phyloP scores from a whole-genome alignment of 2,329 filamentous ascomycete genomes.

The Sordariomycetes sp. region DNA sequence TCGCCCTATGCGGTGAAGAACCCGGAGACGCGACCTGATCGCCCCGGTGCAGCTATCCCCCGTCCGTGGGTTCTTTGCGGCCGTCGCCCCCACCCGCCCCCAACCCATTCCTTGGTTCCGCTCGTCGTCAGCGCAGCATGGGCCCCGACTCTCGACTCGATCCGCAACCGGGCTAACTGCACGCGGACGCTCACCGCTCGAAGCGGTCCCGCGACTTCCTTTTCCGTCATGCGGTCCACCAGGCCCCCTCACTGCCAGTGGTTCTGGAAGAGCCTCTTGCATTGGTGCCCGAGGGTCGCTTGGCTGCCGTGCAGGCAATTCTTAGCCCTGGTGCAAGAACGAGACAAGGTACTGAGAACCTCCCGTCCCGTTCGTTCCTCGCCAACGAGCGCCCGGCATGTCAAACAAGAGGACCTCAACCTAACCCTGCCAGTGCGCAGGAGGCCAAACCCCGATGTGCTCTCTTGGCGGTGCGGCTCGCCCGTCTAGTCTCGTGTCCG shows the following conservation, averaged over 20 bases:
- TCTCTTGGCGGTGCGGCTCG: background rate
- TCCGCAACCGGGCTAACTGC: background rate
- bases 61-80: background rate
- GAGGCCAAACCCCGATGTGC: background rate
- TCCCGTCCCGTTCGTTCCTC: background rate
- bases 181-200: background rate
- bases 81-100: background rate
- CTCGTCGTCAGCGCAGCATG: background rate
- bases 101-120: background rate
- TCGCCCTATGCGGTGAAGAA: too few species aligned
- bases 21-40: too few species aligned
- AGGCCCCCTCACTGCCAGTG: background rate
- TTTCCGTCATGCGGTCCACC: background rate
- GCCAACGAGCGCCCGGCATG: slow-evolving; percentile 3
- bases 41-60: too few species aligned
- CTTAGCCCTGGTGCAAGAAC: background rate
- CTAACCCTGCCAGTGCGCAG: background rate
- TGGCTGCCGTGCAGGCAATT: background rate
- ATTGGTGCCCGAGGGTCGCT: slow-evolving; percentile 4
- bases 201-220: background rate
- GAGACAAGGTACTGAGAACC: background rate
- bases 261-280: background rate
- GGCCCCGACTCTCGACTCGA: background rate
- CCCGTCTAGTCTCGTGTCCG: background rate
- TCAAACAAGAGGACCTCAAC: background rate